phyloP scores from a whole-genome alignment of 352 stramenopile species.

The Phytophthora syringae region DNA sequence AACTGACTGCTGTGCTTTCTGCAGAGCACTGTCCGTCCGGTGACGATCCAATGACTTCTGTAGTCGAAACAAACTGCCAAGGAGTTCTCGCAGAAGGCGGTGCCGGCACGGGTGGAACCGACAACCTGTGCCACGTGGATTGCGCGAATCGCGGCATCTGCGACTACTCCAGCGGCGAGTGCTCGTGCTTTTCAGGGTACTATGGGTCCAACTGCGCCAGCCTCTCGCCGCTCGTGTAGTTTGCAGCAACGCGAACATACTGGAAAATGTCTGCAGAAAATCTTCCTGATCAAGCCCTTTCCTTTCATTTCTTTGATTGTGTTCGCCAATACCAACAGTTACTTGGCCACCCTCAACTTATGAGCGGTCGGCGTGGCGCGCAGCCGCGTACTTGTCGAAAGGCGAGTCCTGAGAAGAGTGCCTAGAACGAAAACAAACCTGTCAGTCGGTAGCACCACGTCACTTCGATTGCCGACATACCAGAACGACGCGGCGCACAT shows the following conservation, averaged over 20 bases:
- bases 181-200: slow-evolving; percentile 76
- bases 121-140: slow-evolving; percentile 78
- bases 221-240: slow-evolving; percentile 52
- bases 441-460: slow-evolving; percentile 2
- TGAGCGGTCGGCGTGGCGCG: slow-evolving; percentile 52
- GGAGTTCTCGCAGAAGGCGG: slow-evolving; percentile 49
- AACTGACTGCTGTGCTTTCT: slow-evolving; percentile 24
- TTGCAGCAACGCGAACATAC: no score
- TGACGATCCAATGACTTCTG: slow-evolving; percentile 83
- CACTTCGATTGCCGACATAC: slow-evolving; percentile 35
- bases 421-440: slow-evolving; percentile 31
- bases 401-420: slow-evolving; percentile 46
- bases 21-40: slow-evolving; percentile 86
- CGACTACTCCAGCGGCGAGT: slow-evolving; percentile 71
- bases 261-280: no score
- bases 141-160: slow-evolving; percentile 83
- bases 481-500: slow-evolving; percentile 75
- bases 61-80: slow-evolving; percentile 89
- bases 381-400: slow-evolving; percentile 77
- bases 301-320: slow-evolving; percentile 27
- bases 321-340: slow-evolving; percentile 9
- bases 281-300: neutral
- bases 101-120: slow-evolving; percentile 39
- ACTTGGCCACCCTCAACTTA: slow-evolving; percentile 36
- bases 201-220: slow-evolving; percentile 84